Base-by-base conservation (phyloP, 2,329 filamentous ascomycete genomes). In the Botrytis tulipae region DNA sequence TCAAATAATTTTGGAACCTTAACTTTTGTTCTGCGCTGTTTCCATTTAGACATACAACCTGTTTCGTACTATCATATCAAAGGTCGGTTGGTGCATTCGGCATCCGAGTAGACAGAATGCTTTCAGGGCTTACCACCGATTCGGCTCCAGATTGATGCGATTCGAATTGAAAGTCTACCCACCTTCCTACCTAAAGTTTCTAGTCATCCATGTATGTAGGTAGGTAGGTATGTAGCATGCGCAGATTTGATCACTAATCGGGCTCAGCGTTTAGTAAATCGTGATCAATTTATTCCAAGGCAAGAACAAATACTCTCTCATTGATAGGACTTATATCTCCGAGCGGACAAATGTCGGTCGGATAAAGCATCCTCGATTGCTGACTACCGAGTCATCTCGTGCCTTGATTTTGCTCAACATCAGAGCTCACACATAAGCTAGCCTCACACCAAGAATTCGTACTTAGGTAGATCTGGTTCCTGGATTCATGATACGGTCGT, bases 391-490 rank as follows among this genome's bases (percentile, higher is more conserved):
- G 51, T 54, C 51, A 54, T 54, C 14, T 29, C n/a, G 51, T 54
- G 51, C 51, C 51, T 54, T 54, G 48, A 25, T 54, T 54, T 54
- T 29, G 48, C 12, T n/a, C 12, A 29, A 54, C 25, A 54, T 54
- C 48, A 54, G 12, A 54, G 12, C 48, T 54, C 12, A 54, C 25
- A 14, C 25, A 51, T 25, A 1, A 29, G 18, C 62, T 66, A 48
- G 62, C 29, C 44, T 51, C 32, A 20, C 12, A 37, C 32, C 63
- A 51, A 67, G 44, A 67, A 65, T 51, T 51, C 25, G 48, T n/a
- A 25, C 48, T 37, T 67, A 16, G 7, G 7, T 29, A 51, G 46
- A 67, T 67, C 63, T 67, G 63, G 63, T 51, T 67, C 63, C 44
- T 37, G 44, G 22, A n/a, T 51, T 37, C 25, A 18, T 67, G 32